phyloP scores from a whole-genome alignment of 2,329 filamentous ascomycete genomes.

The Ophiocordyceps polyrhachis-furcata region DNA sequence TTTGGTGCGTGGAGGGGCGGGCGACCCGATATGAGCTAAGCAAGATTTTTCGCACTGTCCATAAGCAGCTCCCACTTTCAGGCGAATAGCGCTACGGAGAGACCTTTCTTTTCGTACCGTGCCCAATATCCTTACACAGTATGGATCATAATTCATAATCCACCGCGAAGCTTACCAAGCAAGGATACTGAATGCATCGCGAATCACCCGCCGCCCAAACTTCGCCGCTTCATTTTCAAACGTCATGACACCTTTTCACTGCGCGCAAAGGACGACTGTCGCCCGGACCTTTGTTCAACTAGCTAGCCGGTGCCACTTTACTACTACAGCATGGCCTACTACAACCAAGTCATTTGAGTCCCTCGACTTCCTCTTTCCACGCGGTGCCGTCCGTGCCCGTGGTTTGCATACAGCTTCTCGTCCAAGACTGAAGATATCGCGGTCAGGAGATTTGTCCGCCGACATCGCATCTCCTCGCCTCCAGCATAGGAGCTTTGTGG shows the following conservation, averaged over 20 bases:
- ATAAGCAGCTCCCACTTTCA: too few relatives aligned
- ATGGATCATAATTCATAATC: too few relatives aligned
- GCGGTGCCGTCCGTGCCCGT: constrained; percentile 3
- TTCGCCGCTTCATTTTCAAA: not conserved
- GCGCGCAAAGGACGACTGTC: constrained; percentile 19
- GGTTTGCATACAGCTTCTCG: not conserved
- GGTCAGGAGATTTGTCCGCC: not conserved
- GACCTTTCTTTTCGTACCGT: too few relatives aligned
- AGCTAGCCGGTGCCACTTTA: constrained; percentile 16
- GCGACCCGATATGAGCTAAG: constrained; percentile 18
- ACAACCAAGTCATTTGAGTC: constrained; percentile 5
- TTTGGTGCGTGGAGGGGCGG: constrained; percentile 22
- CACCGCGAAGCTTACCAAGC: not conserved
- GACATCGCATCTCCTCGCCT: not conserved
- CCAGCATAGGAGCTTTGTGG: constrained; percentile 16
- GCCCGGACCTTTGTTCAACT: constrained; percentile 23
- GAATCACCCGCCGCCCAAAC: not conserved
- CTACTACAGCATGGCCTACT: constrained; percentile 6
- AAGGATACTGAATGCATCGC: not conserved
- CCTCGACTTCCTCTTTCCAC: constrained; percentile 23
- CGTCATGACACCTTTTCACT: constrained; percentile 18
- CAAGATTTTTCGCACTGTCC: constrained; percentile 8
- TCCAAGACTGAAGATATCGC: not conserved
- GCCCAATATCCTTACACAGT: too few relatives aligned
- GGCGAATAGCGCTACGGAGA: too few relatives aligned